Conservation (phyloP, 257 asterid species). For the Penstemon barbatus region DNA sequence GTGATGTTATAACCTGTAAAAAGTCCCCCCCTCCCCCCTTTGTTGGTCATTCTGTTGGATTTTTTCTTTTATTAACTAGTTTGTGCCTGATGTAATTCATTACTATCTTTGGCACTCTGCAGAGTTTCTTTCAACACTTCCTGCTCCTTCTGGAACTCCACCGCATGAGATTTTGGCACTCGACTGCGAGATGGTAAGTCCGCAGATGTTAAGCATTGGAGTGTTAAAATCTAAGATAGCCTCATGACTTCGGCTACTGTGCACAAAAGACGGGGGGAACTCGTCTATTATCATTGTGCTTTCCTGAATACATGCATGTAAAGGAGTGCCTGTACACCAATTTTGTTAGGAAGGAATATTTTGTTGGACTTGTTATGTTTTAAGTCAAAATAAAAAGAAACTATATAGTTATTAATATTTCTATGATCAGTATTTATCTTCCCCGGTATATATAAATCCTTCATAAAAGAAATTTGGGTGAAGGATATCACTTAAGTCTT, state of each 20-base stretch:
- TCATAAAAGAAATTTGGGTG: background rate
- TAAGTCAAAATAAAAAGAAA: background rate
- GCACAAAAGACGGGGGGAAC: slow-evolving; percentile 8
- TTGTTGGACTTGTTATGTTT: background rate
- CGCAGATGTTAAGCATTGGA: slow-evolving; percentile 12
- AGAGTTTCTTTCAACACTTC: slow-evolving; percentile 72
- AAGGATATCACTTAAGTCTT: background rate
- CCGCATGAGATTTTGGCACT: slow-evolving; percentile 73
- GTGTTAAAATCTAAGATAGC: background rate
- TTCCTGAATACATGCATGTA: background rate
- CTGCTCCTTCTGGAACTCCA: slow-evolving; percentile 76
- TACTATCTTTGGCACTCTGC: slow-evolving; percentile 34
- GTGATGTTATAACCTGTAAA: slow-evolving; percentile 39
- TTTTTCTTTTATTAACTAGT: background rate
- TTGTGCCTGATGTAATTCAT: slow-evolving; percentile 8
- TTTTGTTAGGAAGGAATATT: background rate
- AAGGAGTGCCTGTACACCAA: background rate
- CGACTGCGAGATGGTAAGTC: slow-evolving; percentile 93
- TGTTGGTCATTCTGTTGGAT: slow-evolving; percentile 7
- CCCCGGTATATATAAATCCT: background rate
- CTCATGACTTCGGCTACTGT: slow-evolving; percentile 7
- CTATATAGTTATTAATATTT: background rate
- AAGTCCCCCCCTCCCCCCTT: background rate
- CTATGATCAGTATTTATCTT: background rate
- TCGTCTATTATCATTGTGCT: background rate